These are phyloP conservation scores for Psilocybe tampanensis DNA, from an alignment of 768 basidiomycete genomes.

Conservation along the genomic window DNA sequence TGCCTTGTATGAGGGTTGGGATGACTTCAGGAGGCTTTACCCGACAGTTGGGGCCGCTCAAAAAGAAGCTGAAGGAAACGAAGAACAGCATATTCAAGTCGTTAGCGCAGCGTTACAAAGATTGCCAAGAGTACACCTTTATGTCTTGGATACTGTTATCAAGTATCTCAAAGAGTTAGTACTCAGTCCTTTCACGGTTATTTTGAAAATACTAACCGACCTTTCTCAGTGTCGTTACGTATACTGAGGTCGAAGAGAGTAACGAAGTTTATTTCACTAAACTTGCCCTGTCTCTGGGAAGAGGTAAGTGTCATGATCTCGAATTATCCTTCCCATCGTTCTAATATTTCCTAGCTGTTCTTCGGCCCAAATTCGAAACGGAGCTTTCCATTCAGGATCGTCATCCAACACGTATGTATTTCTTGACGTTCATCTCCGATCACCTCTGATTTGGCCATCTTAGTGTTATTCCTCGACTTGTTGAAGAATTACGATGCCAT, in stretches of 20 bases:
- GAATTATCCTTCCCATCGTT: constrained; percentile 6
- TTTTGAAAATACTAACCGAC: constrained; percentile 3
- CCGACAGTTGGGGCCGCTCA: constrained; percentile 64
- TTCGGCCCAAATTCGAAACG: constrained; percentile 82
- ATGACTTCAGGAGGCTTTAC: constrained; percentile 87
- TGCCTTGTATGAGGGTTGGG: constrained; percentile 87
- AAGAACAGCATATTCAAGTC: constrained; percentile 65
- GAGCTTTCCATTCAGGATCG: constrained; percentile 91
- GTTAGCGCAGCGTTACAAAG: constrained; percentile 64
- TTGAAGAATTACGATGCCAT: constrained; percentile 73
- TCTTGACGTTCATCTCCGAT: background rate
- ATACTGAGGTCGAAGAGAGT: constrained; percentile 69
- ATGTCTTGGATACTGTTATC: constrained; percentile 77
- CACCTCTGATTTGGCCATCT: background rate
- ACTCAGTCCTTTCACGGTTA: background rate
- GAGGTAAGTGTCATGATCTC: constrained; percentile 56
- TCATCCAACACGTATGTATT: constrained; percentile 69
- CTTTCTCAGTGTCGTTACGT: constrained; percentile 59
- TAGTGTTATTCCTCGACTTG: constrained; percentile 86
- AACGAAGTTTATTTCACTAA: constrained; percentile 86
- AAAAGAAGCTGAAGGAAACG: constrained; percentile 53
- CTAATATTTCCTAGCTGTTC: constrained; percentile 51
- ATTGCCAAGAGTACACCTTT: constrained; percentile 78
- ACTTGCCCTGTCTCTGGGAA: constrained; percentile 82
- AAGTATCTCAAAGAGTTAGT: constrained; percentile 74